Base-by-base conservation (phyloP, 2,329 filamentous ascomycete genomes). In the Ophiostoma ips region DNA sequence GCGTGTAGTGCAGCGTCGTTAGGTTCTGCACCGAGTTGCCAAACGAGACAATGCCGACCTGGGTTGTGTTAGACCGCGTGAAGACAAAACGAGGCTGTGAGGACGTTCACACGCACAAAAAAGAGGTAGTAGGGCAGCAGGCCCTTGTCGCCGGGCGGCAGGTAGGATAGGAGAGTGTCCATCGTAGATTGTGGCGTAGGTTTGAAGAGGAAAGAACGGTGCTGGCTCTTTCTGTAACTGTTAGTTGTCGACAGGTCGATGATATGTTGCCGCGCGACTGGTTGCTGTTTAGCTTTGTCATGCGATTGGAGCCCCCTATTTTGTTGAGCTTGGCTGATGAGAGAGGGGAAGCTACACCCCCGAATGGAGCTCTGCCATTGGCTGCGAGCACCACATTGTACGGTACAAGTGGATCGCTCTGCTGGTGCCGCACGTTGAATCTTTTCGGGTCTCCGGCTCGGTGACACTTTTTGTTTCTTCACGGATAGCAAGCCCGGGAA, bases 21-120 rank as follows among this genome's bases (percentile, higher is more conserved):
- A 94, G 94, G 62, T 85, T 80, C 71, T 95, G 89, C 44, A 94
- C 63, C 34, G 81, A 84, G 72, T 98, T 98, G 60, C 79, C 83
- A 52, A 92, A 73, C 30, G 90, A 87, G 51, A 94, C 76, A 51
- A 88, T 62, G 51, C 87, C 87, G 62, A 94, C 76, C 90, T 95
- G n/a, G n/a, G 56, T 15, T 28, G 5, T 24, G 33, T 35, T 30
- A 44, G 48, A 41, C 8, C 3, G 8, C 24, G 24, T 8, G 8
- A 28, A 28, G 24, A 28, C 24, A 21, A 21, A 2, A 13, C 0
- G 3, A n/a, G n/a, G n/a, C n/a, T n/a, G n/a, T n/a, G n/a, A n/a
- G n/a, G n/a, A n/a, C n/a, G n/a, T n/a, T n/a, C 0, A 19, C 3
- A 58, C 72, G 56, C 66, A 79, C 76, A 45, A 75, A 59, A 50